phyloP scores from a whole-genome alignment of 805 yeast genomes.

The Saccharomycopsis babjevae region DNA sequence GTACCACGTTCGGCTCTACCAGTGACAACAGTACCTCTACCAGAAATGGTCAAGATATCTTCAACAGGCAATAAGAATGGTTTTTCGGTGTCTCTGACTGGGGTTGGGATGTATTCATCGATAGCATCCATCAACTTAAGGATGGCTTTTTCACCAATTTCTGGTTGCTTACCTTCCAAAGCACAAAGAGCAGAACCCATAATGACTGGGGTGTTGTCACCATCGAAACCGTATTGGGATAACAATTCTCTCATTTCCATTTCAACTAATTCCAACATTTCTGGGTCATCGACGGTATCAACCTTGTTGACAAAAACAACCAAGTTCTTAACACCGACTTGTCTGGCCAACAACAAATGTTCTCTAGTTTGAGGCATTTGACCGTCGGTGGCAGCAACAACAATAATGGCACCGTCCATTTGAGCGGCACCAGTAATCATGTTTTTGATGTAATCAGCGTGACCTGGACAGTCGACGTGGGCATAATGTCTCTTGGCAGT shows the following conservation, averaged over 20 bases:
- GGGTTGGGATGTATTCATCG: slow-evolving; percentile 93
- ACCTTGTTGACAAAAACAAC: slow-evolving; percentile 98
- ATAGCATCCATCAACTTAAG: slow-evolving; percentile 79
- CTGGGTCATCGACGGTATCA: slow-evolving; percentile 96
- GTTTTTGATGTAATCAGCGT: slow-evolving; percentile 96
- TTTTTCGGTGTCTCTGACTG: slow-evolving; percentile 89
- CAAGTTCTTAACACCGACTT: slow-evolving; percentile 96
- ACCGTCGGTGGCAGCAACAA: slow-evolving; percentile 98
- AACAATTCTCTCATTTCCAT: slow-evolving; percentile 99
- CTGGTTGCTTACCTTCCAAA: slow-evolving; percentile 77
- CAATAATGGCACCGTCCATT: slow-evolving; percentile 99
- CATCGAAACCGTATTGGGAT: slow-evolving; percentile 88
- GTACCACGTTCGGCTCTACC: slow-evolving; percentile 99
- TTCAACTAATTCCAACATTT: slow-evolving; percentile 98
- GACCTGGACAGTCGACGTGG: slow-evolving; percentile 96
- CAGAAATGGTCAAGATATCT: slow-evolving; percentile 95
- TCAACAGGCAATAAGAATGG: slow-evolving; percentile 96
- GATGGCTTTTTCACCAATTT: slow-evolving; percentile 84
- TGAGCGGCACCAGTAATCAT: slow-evolving; percentile 99
- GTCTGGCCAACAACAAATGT: slow-evolving; percentile 96
- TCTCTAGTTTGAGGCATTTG: slow-evolving; percentile 99
- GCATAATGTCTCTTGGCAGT: slow-evolving; percentile 93
- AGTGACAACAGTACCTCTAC: slow-evolving; percentile 99
- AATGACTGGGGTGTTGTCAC: slow-evolving; percentile 94
- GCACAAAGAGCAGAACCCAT: slow-evolving; percentile 99